Conservation (phyloP, 78 protist genomes). For the Dictyostelium purpureum region DNA sequence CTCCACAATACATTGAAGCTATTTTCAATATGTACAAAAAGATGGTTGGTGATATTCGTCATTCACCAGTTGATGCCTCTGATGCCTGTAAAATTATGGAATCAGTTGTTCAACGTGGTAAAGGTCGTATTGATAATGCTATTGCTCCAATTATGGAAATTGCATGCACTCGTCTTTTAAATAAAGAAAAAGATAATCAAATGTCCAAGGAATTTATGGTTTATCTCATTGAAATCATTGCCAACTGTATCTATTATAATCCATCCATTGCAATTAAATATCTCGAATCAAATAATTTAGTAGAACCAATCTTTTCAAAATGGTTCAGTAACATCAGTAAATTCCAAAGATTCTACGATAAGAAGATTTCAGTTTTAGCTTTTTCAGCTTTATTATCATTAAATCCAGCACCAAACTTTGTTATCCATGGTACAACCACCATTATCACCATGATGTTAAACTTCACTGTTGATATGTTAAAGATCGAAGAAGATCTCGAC, state of each 20-base stretch:
- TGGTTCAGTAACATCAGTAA: constrained; percentile 49
- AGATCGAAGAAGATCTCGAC: constrained; percentile 49
- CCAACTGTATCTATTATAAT: constrained; percentile 73
- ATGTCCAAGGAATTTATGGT: constrained; percentile 33
- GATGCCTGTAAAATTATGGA: constrained; percentile 80
- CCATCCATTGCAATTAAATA: constrained; percentile 27
- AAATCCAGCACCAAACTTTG: constrained; percentile 58
- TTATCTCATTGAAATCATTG: constrained; percentile 43
- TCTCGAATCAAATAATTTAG: constrained; percentile 6
- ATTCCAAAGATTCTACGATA: constrained; percentile 73
- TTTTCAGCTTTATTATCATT: constrained; percentile 32
- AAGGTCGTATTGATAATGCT: constrained; percentile 55
- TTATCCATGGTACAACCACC: neutral
- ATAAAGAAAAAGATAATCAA: constrained; percentile 36
- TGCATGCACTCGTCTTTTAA: constrained; percentile 28
- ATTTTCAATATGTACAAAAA: constrained; percentile 43
- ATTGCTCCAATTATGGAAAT: constrained; percentile 32
- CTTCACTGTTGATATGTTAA: constrained; percentile 38
- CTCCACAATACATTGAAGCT: constrained; percentile 30
- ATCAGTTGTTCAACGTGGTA: constrained; percentile 54
- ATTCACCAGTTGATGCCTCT: constrained; percentile 12
- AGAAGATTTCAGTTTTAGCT: constrained; percentile 61
- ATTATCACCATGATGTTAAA: constrained; percentile 27
- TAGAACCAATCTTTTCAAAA: constrained; percentile 30
- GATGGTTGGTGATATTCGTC: constrained; percentile 29